Percentiles rank a stretch among this genome's conserved stretches.
Conservation (phyloP, 495 filamentous ascomycete species). For the Clohesyomyces aquaticus region DNA sequence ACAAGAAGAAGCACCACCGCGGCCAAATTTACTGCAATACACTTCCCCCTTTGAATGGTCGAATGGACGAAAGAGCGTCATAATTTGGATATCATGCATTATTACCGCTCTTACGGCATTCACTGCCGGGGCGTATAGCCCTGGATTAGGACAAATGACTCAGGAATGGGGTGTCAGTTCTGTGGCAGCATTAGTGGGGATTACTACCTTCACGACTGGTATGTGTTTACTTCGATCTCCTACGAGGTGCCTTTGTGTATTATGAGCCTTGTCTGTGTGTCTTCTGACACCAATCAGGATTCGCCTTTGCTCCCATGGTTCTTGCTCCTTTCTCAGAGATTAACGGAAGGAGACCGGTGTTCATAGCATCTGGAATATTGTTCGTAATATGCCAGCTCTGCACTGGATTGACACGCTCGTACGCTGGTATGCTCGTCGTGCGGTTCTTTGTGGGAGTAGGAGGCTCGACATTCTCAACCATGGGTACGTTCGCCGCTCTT, state of each 20-base stretch:
- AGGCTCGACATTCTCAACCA: constrained; percentile 81
- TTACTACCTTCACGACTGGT: constrained; percentile 74
- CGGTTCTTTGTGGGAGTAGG: constrained; percentile 78
- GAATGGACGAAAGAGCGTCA: constrained; percentile 65
- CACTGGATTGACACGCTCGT: constrained; percentile 73
- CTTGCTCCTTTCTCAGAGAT: constrained; percentile 91
- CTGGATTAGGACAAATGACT: constrained; percentile 65
- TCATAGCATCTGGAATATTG: constrained; percentile 71
- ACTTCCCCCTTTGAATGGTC: constrained; percentile 78
- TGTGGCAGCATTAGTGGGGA: constrained; percentile 71
- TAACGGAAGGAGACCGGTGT: constrained; percentile 77
- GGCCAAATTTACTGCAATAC: constrained; percentile 69
- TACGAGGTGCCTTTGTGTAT: no score
- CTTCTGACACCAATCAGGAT: constrained; percentile 60
- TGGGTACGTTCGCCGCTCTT: constrained; percentile 48
- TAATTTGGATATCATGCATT: constrained; percentile 73
- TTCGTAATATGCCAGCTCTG: constrained; percentile 72
- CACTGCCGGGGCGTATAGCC: constrained; percentile 78
- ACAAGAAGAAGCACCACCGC: constrained; percentile 53
- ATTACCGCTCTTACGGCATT: constrained; percentile 81
- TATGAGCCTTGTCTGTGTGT: no score
- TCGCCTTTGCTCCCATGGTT: constrained; percentile 85
- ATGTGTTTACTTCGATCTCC: constrained; percentile 6
- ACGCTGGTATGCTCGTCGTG: constrained; percentile 74
- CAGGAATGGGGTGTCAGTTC: constrained; percentile 64